phyloP scores from a whole-genome alignment of 2,329 filamentous ascomycete species.

The Fusarium camptoceras region DNA sequence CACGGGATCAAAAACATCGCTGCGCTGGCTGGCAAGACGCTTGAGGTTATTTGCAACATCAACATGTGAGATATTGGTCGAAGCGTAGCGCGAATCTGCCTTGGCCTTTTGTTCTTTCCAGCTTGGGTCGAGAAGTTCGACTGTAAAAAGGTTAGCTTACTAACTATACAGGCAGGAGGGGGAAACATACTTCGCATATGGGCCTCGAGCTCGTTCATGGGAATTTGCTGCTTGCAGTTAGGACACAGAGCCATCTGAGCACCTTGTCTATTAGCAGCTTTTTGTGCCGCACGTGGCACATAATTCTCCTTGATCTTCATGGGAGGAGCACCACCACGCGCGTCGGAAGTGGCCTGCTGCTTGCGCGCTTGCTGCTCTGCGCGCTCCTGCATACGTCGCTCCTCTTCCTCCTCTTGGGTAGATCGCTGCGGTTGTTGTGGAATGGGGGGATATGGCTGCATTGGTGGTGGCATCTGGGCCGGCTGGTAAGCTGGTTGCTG shows the following conservation, averaged over 20 bases:
- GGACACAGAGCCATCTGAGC: conserved; percentile 82
- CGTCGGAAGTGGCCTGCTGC: conserved; percentile 82
- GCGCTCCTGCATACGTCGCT: conserved; percentile 71
- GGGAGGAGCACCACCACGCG: conserved; percentile 72
- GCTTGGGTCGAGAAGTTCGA: conserved; percentile 90
- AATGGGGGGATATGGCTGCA: conserved; percentile 45
- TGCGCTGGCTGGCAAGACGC: conserved; percentile 88
- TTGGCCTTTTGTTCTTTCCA: conserved; percentile 98
- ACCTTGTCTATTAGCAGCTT: conserved; percentile 73
- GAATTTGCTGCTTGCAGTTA: conserved; percentile 92
- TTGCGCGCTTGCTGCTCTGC: conserved; percentile 71
- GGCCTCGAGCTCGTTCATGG: conserved; percentile 86
- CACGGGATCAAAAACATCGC: conserved; percentile 84
- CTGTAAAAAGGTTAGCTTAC: conserved; percentile 60
- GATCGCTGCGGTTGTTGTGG: conserved; percentile 50
- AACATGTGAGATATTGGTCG: conserved; percentile 85
- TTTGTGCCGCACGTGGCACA: conserved; percentile 83
- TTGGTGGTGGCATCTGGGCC: conserved; percentile 56
- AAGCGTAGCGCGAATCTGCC: conserved; percentile 83
- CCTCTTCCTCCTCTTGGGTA: conserved; percentile 71
- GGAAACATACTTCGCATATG: conserved; percentile 82
- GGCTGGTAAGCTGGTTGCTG: conserved; percentile 52
- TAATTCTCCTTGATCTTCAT: conserved; percentile 97
- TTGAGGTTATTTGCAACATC: conserved; percentile 96
- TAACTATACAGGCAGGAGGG: neutral